phyloP scores from a whole-genome alignment of 2,329 filamentous ascomycete species.

The Aspergillus caelatus region DNA sequence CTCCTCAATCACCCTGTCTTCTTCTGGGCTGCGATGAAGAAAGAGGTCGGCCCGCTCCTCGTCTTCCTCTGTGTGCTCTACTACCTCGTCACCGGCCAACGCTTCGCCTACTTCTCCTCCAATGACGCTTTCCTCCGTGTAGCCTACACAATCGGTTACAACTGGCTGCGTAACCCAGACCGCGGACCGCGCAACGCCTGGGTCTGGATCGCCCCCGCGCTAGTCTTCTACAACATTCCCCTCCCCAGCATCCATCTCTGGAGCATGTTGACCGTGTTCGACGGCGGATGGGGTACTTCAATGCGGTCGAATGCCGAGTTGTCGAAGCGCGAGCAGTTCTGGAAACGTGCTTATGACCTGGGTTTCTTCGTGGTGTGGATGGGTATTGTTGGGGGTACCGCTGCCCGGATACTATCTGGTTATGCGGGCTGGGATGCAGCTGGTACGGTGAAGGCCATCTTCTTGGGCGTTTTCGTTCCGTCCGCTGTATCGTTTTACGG shows the following conservation, averaged over 20 bases:
- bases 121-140: constrained; percentile 33
- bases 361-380: constrained; percentile 37
- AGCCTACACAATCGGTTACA: constrained; percentile 32
- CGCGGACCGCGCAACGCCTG: constrained; percentile 18
- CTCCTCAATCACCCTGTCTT: constrained; percentile 36
- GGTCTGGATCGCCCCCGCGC: constrained; percentile 29
- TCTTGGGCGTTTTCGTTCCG: constrained; percentile 20
- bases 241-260: constrained; percentile 40
- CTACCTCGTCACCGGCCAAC: constrained; percentile 33
- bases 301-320: constrained; percentile 36
- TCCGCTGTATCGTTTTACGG: constrained; percentile 21
- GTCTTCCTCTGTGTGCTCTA: constrained; percentile 30
- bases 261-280: constrained; percentile 36
- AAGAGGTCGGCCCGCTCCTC: constrained; percentile 34
- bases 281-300: constrained; percentile 40
- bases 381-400: constrained; percentile 29
- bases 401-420: constrained; percentile 18
- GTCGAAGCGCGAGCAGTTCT: constrained; percentile 24
- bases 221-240: constrained; percentile 40
- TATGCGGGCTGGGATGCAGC: constrained; percentile 19
- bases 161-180: constrained; percentile 32
- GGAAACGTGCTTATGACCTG: constrained; percentile 30
- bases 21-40: constrained; percentile 37
- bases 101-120: constrained; percentile 30
- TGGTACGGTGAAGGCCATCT: constrained; percentile 16